These are phyloP conservation scores for Cytospora paraplurivora DNA, from an alignment of 2,329 filamentous ascomycete genomes.

Conservation along the genomic window DNA sequence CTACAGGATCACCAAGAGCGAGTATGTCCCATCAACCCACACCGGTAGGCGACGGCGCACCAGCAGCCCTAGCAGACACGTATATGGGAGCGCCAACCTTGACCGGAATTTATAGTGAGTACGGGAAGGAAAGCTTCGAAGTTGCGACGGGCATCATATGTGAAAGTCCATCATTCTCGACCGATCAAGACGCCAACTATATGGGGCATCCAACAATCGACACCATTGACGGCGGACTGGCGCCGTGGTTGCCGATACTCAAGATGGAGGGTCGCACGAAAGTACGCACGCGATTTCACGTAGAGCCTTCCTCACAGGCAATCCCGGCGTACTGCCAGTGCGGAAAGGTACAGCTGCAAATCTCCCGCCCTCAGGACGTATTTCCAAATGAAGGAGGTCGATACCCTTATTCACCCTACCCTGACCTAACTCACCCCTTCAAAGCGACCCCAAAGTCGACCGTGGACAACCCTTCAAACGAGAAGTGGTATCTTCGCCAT, in stretches of 20 bases:
- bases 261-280: slow-evolving; percentile 16
- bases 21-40: background rate
- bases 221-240: slow-evolving; percentile 43
- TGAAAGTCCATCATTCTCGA: slow-evolving; percentile 9
- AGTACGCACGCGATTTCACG: no score
- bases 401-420: slow-evolving; percentile 48
- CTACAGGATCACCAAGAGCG: background rate
- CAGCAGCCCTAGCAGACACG: background rate
- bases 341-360: slow-evolving; percentile 54
- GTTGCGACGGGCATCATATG: slow-evolving; percentile 43
- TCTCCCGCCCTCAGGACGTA: slow-evolving; percentile 53
- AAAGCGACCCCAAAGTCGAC: slow-evolving; percentile 37
- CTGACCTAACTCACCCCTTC: slow-evolving; percentile 56
- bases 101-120: background rate
- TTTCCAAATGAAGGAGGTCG: background rate
- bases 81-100: background rate
- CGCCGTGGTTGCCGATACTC: slow-evolving; percentile 36
- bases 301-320: background rate
- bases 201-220: slow-evolving; percentile 26
- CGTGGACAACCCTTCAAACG: slow-evolving; percentile 47
- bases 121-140: slow-evolving; percentile 29
- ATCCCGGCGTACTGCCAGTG: slow-evolving; percentile 48
- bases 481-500: slow-evolving; percentile 63
- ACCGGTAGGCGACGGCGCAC: background rate
- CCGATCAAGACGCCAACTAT: background rate